phyloP scores from a whole-genome alignment of 192 early-diverging fungal species.

The Thoreauomyces humboldtii region DNA sequence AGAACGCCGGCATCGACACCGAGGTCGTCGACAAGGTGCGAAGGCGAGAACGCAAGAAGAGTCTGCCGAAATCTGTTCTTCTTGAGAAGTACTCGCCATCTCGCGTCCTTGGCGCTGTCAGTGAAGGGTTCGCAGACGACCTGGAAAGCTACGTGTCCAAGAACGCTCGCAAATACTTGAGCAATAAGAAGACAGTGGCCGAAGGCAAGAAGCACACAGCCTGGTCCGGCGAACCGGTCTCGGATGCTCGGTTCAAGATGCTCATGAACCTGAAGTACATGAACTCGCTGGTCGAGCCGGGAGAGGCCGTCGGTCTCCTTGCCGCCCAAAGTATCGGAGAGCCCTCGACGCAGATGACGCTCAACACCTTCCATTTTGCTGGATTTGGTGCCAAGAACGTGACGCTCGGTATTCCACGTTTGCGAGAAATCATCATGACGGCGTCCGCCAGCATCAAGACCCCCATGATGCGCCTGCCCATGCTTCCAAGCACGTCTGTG shows the following conservation, averaged over 20 bases:
- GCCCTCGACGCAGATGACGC: constrained; percentile 99
- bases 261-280: constrained; percentile 96
- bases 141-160: constrained; percentile 70
- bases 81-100: constrained; percentile 79
- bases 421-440: constrained; percentile 99
- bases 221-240: constrained; percentile 29
- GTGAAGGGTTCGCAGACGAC: constrained; percentile 76
- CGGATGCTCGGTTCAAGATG: constrained; percentile 76
- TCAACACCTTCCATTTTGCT: constrained; percentile 99
- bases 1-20: constrained; percentile 61
- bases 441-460: constrained; percentile 87
- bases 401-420: constrained; percentile 98
- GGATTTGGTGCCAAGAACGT: constrained; percentile 96
- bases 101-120: constrained; percentile 82
- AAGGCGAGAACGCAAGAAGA: constrained; percentile 75
- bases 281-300: constrained; percentile 90
- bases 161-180: constrained; percentile 68
- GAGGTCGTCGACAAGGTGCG: constrained; percentile 70
- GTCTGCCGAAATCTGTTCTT: constrained; percentile 34
- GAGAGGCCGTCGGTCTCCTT: constrained; percentile 95
- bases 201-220: constrained; percentile 17
- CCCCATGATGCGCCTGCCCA: constrained; percentile 88
- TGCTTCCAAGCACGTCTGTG: constrained; percentile 57
- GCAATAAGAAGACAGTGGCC: constrained; percentile 15
- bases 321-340: constrained; percentile 98